Conservation (phyloP, 2,329 filamentous ascomycete species). For the Diaporthe eres region DNA sequence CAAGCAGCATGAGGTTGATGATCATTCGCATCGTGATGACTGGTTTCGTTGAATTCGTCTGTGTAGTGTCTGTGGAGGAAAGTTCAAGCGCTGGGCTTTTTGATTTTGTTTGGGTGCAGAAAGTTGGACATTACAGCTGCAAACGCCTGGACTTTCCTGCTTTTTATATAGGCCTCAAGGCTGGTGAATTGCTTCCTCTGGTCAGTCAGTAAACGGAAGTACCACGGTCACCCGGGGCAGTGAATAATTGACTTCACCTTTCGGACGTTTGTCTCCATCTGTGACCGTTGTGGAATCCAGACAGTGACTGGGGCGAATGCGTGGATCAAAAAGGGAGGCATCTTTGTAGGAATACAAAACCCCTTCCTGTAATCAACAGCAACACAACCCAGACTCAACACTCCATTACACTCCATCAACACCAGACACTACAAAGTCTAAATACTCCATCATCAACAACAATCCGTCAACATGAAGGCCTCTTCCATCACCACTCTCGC, state of each 20-base stretch:
- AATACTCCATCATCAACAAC: not conserved
- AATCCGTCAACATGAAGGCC: not conserved
- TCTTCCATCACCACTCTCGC: not conserved
- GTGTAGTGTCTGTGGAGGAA: accelerated
- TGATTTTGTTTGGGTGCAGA: too few species aligned
- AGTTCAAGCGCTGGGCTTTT: not conserved
- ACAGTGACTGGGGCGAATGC: not conserved
- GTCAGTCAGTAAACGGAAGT: too few species aligned
- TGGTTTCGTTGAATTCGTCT: accelerated
- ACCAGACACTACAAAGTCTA: not conserved
- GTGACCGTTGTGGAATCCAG: not conserved
- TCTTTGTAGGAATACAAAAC: too few species aligned
- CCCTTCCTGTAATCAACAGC: not conserved
- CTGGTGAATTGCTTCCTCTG: too few species aligned
- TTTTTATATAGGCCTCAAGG: too few species aligned
- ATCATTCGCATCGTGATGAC: not conserved
- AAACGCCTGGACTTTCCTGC: too few species aligned
- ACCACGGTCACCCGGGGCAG: not conserved
- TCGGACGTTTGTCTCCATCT: too few species aligned
- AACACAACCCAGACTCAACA: not conserved
- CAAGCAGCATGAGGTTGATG: not conserved
- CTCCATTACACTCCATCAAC: not conserved
- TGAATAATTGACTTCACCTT: not conserved
- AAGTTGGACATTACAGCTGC: too few species aligned
- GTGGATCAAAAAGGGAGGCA: not conserved